Percentiles rank a stretch among this genome's conserved stretches.
Evolutionary conservation across 371 early-diverging fungal species (phyloP).

Genomic region (Dinochytrium kinnereticum): DNA sequence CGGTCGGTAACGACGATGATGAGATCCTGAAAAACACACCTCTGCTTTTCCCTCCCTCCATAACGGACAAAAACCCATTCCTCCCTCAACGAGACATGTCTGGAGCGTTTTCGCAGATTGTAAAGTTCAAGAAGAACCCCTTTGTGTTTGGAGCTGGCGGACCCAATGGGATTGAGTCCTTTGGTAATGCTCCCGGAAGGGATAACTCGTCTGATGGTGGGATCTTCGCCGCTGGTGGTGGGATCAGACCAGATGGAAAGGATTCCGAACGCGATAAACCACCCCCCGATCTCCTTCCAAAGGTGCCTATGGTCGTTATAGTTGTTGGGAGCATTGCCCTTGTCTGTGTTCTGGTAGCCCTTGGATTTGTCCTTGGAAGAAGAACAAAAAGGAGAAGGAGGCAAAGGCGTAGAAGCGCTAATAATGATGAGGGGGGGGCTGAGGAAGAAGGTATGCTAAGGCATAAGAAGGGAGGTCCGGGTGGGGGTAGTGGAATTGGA

Average conservation of each 20-base stretch:
- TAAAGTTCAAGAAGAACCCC: neutral
- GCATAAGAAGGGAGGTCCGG: neutral
- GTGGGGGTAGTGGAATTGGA: neutral
- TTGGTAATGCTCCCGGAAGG: neutral
- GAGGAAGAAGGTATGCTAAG: neutral
- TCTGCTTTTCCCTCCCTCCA: neutral
- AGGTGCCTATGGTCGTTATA: neutral
- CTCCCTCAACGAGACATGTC: neutral
- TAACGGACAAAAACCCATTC: neutral
- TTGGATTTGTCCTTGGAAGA: constrained; percentile 3
- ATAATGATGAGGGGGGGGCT: neutral
- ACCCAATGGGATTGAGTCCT: neutral
- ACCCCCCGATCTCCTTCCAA: neutral
- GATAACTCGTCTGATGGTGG: neutral
- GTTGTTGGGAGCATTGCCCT: neutral
- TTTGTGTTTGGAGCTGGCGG: neutral
- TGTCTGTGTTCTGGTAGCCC: neutral
- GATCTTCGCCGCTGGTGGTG: too few relatives aligned
- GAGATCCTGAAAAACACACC: neutral
- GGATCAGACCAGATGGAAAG: too few relatives aligned
- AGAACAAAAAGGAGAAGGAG: neutral
- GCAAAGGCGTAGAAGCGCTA: neutral
- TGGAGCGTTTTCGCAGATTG: neutral
- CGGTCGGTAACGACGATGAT: neutral
- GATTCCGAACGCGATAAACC: too few relatives aligned